Conservation (phyloP, 306 rosid genomes). For the Castanospermum australe region DNA sequence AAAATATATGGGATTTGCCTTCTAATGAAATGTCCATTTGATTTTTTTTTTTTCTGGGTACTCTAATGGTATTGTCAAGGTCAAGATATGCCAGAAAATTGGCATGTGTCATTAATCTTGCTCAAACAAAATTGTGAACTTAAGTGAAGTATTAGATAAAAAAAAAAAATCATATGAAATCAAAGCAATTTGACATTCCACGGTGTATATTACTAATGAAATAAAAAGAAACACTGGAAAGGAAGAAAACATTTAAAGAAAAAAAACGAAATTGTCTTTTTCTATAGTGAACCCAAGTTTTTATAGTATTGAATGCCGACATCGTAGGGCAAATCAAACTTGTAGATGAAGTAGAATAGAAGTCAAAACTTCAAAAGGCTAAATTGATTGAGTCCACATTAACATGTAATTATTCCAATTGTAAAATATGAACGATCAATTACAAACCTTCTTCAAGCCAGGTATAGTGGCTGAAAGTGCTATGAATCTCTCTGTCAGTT, state of each 20-base stretch:
- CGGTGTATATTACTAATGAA: neutral
- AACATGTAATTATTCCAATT: neutral
- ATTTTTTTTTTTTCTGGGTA: too few relatives aligned
- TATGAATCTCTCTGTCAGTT: slow-evolving; percentile 32
- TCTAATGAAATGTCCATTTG: slow-evolving; percentile 2
- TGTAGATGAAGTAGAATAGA: neutral
- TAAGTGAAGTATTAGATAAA: too few relatives aligned
- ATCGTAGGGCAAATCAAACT: neutral
- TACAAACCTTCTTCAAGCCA: slow-evolving; percentile 35
- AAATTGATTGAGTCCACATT: neutral
- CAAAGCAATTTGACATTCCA: neutral
- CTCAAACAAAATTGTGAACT: neutral
- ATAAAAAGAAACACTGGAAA: neutral
- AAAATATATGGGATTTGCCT: neutral
- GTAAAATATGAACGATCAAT: neutral
- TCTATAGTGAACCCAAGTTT: neutral
- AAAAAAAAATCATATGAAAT: neutral
- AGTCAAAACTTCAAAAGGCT: neutral
- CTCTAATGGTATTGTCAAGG: too few relatives aligned
- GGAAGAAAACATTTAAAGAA: neutral
- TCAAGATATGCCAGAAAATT: too few relatives aligned
- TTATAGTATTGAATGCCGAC: neutral
- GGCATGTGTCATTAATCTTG: too few relatives aligned
- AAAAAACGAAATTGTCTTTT: neutral
- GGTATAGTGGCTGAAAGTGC: slow-evolving; percentile 39